A percentile compares a stretch with the other conserved stretches of the same genome.
These are phyloP conservation scores for Eimeria acervulina DNA, from an alignment of 169 alveolate species.

Conservation along the genomic window DNA sequence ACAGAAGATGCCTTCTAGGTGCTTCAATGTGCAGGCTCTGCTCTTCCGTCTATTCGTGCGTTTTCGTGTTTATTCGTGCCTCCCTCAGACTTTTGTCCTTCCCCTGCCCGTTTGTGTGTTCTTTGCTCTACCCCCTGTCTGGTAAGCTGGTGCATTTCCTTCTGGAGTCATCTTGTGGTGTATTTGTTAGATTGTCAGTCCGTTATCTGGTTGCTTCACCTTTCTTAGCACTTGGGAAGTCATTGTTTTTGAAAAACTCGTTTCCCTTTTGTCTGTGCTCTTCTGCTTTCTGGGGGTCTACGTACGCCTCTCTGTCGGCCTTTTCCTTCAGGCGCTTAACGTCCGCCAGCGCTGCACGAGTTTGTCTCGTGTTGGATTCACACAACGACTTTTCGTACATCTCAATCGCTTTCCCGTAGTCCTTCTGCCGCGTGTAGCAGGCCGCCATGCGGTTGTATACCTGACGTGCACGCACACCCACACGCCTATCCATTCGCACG, in stretches of 20 bases:
- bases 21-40: neutral
- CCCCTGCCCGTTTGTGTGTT: too few relatives aligned
- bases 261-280: conserved; percentile 94
- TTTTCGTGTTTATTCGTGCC: too few relatives aligned
- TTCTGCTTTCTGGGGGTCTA: conserved; percentile 98
- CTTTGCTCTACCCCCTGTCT: too few relatives aligned
- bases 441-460: conserved; percentile 83
- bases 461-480: conserved; percentile 83
- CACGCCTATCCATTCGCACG: conserved; percentile 9
- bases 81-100: too few relatives aligned
- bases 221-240: conserved; percentile 97
- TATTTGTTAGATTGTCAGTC: too few relatives aligned
- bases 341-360: conserved; percentile 96
- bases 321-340: conserved; percentile 95
- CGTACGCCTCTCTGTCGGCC: conserved; percentile 95
- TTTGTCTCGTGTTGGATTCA: conserved; percentile 96
- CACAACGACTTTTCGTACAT: conserved; percentile 95
- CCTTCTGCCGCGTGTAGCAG: conserved; percentile 75
- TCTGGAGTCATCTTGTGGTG: too few relatives aligned
- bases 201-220: conserved; percentile 5
- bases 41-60: neutral
- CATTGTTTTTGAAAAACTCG: conserved; percentile 94
- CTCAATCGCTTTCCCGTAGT: conserved; percentile 94
- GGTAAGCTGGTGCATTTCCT: too few relatives aligned
- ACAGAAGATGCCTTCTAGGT: too few relatives aligned